Evolutionary conservation across 805 yeast species (phyloP), one percentile per base, ranked within the genome.

Genomic region (Spathaspora arborariae): DNA sequence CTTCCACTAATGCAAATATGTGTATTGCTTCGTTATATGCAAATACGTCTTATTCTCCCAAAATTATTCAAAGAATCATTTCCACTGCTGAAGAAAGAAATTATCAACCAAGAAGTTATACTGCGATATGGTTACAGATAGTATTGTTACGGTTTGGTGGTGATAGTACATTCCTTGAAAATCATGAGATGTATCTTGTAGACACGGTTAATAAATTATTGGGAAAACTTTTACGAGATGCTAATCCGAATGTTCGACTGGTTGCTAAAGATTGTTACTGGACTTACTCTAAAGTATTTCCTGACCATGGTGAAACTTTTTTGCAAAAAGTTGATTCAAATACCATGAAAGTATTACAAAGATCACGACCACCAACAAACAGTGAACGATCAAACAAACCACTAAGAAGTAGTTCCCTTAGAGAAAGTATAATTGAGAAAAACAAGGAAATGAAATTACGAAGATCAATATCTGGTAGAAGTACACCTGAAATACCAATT

Each of bases 231-330:
- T 68, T 94, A 0, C 60, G 79, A 0, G 98, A 91, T 61, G 88
- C 96, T 0, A 85, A 85, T 48, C 88, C 91, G 0, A 68, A 78
- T 0, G 97, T 88, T 0, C 75, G 97, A 52, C 95, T 82, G 55
- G 69, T 80, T 0, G 86, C 84, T 70, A 77, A 96, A 59, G 68
- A 72, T 2, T 74, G 89, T 0, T 92, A 76, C 56, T 91, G 97
- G 97, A 69, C 78, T 11, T 76, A 80, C 46, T 75, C 74, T 53
- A 71, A 68, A 18, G 57, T 74, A 5, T 85, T 80, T 65, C 85
- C 88, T 0, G 56, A 63, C 0, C 65, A 70, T 11, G 85, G 82
- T 0, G 78, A 75, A 13, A 52, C 51, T 13, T 49, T 80, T 8
- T 52, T 72, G 15, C 39, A 56, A 9, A 67, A 59, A 33, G 53